Percentiles rank a stretch among this genome's conserved stretches.
Conservation (phyloP, 129 eudicot genomes). For the Saposhnikovia divaricata region DNA sequence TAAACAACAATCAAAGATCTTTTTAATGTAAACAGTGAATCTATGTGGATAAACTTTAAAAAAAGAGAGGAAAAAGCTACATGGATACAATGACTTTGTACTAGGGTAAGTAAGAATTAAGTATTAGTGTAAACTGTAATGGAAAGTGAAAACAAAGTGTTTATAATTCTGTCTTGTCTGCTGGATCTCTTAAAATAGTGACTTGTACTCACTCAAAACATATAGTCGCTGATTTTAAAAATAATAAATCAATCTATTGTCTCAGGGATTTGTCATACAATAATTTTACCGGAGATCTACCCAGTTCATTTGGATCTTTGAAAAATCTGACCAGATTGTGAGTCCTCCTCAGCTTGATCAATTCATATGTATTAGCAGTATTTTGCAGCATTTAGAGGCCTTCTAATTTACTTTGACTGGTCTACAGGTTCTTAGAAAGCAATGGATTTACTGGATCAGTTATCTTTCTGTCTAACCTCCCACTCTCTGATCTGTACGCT, state of each 20-base stretch:
- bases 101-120: background rate
- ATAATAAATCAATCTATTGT: slow-evolving; percentile 2
- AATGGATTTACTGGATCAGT: slow-evolving; percentile 89
- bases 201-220: background rate
- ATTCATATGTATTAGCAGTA: slow-evolving; percentile 6
- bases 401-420: background rate
- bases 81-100: background rate
- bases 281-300: slow-evolving; percentile 73
- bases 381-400: background rate
- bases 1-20: background rate
- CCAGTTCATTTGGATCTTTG: slow-evolving; percentile 56
- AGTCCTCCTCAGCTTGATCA: slow-evolving; percentile 9
- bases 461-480: slow-evolving; percentile 51
- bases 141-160: background rate
- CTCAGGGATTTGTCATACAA: slow-evolving; percentile 87
- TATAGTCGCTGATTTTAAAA: background rate
- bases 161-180: background rate
- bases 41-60: background rate
- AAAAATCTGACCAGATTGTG: slow-evolving; percentile 54
- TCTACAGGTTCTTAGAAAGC: slow-evolving; percentile 68
- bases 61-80: background rate
- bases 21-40: background rate
- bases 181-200: background rate
- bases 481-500: slow-evolving; percentile 72
- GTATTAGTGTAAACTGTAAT: background rate